phyloP scores from a whole-genome alignment of 345 rosid genomes.

The Passiflora organensis region DNA sequence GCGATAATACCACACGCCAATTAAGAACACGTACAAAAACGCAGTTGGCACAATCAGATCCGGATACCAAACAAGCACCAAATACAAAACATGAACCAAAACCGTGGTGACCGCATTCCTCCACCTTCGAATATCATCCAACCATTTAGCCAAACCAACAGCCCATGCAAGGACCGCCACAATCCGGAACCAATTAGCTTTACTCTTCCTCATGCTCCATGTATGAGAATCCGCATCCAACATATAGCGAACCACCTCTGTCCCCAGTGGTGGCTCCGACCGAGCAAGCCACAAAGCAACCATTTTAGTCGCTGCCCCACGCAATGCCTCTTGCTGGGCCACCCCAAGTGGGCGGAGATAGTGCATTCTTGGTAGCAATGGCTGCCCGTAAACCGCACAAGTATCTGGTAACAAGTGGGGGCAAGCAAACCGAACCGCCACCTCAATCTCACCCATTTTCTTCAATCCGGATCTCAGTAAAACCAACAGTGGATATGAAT shows the following conservation, averaged over 20 bases:
- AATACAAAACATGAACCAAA: slow-evolving; percentile 65
- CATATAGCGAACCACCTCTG: slow-evolving; percentile 86
- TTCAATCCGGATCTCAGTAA: slow-evolving; percentile 60
- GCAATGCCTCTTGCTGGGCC: slow-evolving; percentile 86
- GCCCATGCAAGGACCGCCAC: slow-evolving; percentile 93
- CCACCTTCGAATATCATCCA: slow-evolving; percentile 76
- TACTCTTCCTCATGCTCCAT: slow-evolving; percentile 99
- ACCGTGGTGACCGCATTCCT: slow-evolving; percentile 79
- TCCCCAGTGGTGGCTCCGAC: slow-evolving; percentile 85
- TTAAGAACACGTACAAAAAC: slow-evolving; percentile 67
- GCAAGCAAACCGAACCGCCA: slow-evolving; percentile 86
- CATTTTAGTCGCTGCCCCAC: slow-evolving; percentile 86
- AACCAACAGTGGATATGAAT: slow-evolving; percentile 74
- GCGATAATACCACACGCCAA: slow-evolving; percentile 91
- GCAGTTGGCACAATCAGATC: slow-evolving; percentile 88
- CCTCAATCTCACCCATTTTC: slow-evolving; percentile 94
- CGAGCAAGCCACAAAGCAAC: slow-evolving; percentile 79
- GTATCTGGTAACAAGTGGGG: slow-evolving; percentile 77
- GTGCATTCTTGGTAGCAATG: slow-evolving; percentile 87
- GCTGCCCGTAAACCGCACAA: slow-evolving; percentile 69
- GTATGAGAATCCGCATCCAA: slow-evolving; percentile 89
- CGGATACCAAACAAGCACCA: slow-evolving; percentile 96
- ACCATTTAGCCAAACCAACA: slow-evolving; percentile 87
- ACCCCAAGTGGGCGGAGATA: slow-evolving; percentile 91
- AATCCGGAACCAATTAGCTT: slow-evolving; percentile 89